A percentile compares a stretch with the other conserved stretches of the same genome.
phyloP scores from a whole-genome alignment of 148 eudicot genomes.

The Cornus kousa region DNA sequence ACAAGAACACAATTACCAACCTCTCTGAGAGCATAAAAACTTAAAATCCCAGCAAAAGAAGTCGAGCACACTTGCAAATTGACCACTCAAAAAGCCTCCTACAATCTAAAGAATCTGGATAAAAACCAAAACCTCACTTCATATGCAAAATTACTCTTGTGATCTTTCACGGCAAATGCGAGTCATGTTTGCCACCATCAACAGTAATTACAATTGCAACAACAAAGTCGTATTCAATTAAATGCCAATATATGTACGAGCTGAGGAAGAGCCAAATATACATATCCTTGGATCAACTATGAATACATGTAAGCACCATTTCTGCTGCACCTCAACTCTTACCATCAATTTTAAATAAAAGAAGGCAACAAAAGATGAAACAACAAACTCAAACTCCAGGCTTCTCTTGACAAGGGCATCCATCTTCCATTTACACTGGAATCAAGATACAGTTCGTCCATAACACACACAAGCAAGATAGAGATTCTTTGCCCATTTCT shows the following conservation, averaged over 20 bases:
- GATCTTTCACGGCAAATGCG: no score
- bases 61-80: no score
- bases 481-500: constrained; percentile 88
- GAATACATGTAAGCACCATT: neutral
- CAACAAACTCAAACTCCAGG: constrained; percentile 15
- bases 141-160: no score
- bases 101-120: no score
- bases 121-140: no score
- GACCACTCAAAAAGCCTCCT: no score
- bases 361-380: neutral
- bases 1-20: no score
- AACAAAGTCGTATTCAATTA: neutral
- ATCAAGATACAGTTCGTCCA: constrained; percentile 79
- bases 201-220: neutral
- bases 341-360: neutral
- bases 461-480: constrained; percentile 76
- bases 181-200: neutral
- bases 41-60: no score
- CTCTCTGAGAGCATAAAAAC: no score
- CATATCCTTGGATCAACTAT: neutral
- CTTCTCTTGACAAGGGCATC: neutral
- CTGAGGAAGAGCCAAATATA: neutral
- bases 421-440: constrained; percentile 5
- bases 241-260: neutral
- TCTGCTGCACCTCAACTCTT: neutral